These are phyloP conservation scores for Steccherinum ochraceum DNA, from an alignment of 768 basidiomycete species.

Conservation along the genomic window DNA sequence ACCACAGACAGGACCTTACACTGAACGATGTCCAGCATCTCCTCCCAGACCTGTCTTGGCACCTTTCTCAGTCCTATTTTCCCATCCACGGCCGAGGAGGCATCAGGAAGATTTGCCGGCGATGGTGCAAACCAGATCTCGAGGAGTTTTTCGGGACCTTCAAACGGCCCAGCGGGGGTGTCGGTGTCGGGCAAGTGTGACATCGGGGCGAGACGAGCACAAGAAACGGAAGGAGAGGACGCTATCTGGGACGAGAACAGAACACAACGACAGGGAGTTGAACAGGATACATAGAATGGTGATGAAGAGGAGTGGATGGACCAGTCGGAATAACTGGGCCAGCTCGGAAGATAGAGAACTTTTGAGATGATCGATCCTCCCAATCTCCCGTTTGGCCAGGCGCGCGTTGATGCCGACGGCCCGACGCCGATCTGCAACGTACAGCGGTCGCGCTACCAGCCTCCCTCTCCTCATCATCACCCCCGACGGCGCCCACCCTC, in stretches of 20 bases:
- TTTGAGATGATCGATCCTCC: neutral
- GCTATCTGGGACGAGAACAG: slow-evolving; percentile 22
- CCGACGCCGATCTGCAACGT: too few relatives aligned
- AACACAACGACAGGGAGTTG: slow-evolving; percentile 10
- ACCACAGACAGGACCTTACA: slow-evolving; percentile 93
- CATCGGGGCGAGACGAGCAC: slow-evolving; percentile 4
- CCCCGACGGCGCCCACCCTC: neutral
- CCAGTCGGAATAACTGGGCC: slow-evolving; percentile 1
- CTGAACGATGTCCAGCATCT: slow-evolving; percentile 94
- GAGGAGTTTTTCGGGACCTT: slow-evolving; percentile 91
- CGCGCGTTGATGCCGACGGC: too few relatives aligned
- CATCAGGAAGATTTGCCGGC: slow-evolving; percentile 48
- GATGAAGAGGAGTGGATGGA: neutral
- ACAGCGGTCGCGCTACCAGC: too few relatives aligned
- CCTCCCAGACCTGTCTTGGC: slow-evolving; percentile 79
- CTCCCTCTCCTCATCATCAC: too few relatives aligned
- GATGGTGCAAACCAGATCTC: slow-evolving; percentile 97
- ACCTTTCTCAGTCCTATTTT: slow-evolving; percentile 75
- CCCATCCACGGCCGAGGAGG: slow-evolving; percentile 29
- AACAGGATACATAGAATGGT: slow-evolving; percentile 22
- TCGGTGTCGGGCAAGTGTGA: slow-evolving; percentile 3
- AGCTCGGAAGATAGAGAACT: neutral
- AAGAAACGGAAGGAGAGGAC: slow-evolving; percentile 1
- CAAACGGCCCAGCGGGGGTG: slow-evolving; percentile 40
- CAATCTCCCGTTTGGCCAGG: too few relatives aligned